Conservation (phyloP, 2,329 filamentous ascomycete genomes). For the Clarireedia homoeocarpa region DNA sequence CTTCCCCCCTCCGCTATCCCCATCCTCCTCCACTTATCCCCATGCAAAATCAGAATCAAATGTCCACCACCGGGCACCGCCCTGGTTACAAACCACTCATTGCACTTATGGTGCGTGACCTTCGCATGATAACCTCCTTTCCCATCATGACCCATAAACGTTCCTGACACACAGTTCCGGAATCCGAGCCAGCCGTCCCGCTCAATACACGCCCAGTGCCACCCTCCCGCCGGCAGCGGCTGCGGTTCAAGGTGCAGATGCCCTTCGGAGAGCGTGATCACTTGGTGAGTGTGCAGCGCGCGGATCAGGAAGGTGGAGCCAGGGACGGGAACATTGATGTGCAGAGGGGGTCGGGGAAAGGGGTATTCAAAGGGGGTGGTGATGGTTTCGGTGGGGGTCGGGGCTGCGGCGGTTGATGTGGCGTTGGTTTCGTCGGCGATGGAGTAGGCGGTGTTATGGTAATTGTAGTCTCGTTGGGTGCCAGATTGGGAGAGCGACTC, state of each 20-base stretch:
- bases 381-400: too few species aligned
- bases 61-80: neutral
- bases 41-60: slow-evolving; percentile 1
- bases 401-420: too few species aligned
- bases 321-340: neutral
- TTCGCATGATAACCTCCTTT: neutral
- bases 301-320: slow-evolving; percentile 4
- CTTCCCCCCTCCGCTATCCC: neutral
- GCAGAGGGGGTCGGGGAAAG: neutral
- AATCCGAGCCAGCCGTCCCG: slow-evolving; percentile 4
- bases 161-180: slow-evolving; percentile 1
- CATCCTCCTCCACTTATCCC: slow-evolving; percentile 2
- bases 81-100: slow-evolving; percentile 1
- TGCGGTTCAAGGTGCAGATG: neutral
- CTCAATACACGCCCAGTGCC: slow-evolving; percentile 2
- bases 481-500: neutral
- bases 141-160: neutral
- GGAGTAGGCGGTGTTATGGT: too few species aligned
- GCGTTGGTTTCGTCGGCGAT: too few species aligned
- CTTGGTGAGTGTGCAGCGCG: neutral
- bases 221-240: neutral
- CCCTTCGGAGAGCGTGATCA: neutral
- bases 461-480: too few species aligned
- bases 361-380: too few species aligned
- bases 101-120: neutral